Evolutionary conservation across 495 filamentous ascomycete species (phyloP), one percentile per base, ranked within the genome.

Genomic region (Aspergillus biplanus): DNA sequence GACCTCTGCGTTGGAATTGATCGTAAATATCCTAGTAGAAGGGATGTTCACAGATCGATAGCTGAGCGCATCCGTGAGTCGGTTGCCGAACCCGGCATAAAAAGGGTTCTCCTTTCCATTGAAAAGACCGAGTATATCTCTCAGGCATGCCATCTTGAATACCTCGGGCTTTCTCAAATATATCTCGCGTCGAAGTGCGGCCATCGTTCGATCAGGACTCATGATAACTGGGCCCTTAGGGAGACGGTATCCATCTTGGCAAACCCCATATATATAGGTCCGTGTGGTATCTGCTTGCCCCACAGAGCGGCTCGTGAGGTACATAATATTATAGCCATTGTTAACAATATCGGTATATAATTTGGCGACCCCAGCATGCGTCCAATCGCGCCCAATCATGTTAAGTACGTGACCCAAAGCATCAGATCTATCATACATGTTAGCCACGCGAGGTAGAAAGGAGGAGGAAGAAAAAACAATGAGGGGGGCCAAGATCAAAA

Each of bases 241-340:
- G 15, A 99, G 71, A 34, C 86, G 86, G 74, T 92, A 96, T 37
- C 89, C 88, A 60, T 97, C 93, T 72, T 99, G 95, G 16, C 85
- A 80, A 16, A 99, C 91, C 9, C 94, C 93, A 53, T 93, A 88
- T 0, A 99, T 82, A 75, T 99, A 99, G 3, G 90, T 86, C 58
- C 96, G 80, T 7, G 95, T 99, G 0, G 84, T 92, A 73, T 99
- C 95, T 31, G 95, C 89, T 74, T 96, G 94, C 0, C 95, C 95
- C 52, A 97, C 93, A 7, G 91, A 92, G 48, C 95, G 88, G 76
- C 90, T 95, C 0, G 96, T 99, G 39, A 99, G 85, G 70, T 99
- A 99, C 83, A 99, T 90, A 67, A 99, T 92, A 72, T 99, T 96
- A 79, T 99, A 99, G 4, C 95, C 95, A 71, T 99, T 99, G 63